phyloP scores from a whole-genome alignment of 768 basidiomycete species.

The Trametes punicea region DNA sequence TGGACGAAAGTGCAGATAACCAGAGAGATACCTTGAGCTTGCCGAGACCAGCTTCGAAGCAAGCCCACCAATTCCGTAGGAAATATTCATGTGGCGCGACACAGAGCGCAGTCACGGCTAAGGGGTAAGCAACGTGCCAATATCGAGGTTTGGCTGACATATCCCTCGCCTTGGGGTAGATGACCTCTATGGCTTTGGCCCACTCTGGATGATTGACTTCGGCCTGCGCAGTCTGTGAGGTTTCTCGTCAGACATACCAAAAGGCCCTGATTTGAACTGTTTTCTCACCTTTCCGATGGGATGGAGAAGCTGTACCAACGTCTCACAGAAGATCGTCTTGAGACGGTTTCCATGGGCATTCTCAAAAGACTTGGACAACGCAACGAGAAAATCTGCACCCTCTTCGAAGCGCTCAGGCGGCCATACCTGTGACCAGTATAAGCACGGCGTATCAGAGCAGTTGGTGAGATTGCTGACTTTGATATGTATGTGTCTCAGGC shows the following conservation, averaged over 20 bases:
- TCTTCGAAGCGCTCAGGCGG: conserved; percentile 92
- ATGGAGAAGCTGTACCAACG: conserved; percentile 71
- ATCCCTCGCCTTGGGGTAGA: conserved; percentile 77
- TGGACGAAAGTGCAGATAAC: neutral
- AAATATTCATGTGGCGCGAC: conserved; percentile 86
- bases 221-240: conserved; percentile 78
- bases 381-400: conserved; percentile 86
- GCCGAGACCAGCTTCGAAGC: conserved; percentile 66
- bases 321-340: conserved; percentile 85
- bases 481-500: conserved; percentile 77
- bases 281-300: conserved; percentile 79
- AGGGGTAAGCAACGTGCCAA: conserved; percentile 82
- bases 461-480: conserved; percentile 45
- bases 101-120: conserved; percentile 80
- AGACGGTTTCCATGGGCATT: conserved; percentile 80
- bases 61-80: conserved; percentile 72
- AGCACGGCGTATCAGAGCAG: neutral
- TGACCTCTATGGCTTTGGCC: conserved; percentile 86
- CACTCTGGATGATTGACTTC: conserved; percentile 95
- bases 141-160: conserved; percentile 89
- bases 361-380: conserved; percentile 77
- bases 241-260: neutral
- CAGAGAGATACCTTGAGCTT: conserved; percentile 69
- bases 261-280: too few relatives aligned
- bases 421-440: conserved; percentile 62